These are phyloP conservation scores for Syncephalastrum contaminatum DNA, from an alignment of 371 early-diverging fungal genomes.

Conservation along the genomic window DNA sequence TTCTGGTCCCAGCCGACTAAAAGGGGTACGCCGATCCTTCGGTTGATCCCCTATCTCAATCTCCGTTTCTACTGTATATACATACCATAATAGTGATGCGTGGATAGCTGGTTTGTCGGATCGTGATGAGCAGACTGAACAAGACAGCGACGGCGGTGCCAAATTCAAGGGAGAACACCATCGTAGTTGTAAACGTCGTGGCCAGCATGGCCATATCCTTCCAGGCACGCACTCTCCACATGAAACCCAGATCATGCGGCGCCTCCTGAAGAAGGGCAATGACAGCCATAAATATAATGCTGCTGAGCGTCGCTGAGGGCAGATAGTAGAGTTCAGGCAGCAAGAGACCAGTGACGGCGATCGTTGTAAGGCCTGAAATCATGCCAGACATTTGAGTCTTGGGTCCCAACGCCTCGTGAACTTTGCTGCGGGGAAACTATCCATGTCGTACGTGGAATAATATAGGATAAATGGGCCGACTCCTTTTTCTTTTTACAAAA, in stretches of 20 bases:
- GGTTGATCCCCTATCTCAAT: background rate
- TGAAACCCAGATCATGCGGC: slow-evolving; percentile 75
- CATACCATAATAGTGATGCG: slow-evolving; percentile 67
- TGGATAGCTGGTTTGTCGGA: slow-evolving; percentile 81
- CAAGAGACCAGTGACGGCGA: slow-evolving; percentile 65
- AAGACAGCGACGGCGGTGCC: slow-evolving; percentile 84
- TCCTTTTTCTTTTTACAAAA: background rate
- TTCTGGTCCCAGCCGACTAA: background rate
- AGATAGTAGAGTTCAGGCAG: slow-evolving; percentile 79
- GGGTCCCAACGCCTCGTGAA: slow-evolving; percentile 83
- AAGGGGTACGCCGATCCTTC: background rate
- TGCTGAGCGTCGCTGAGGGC: slow-evolving; percentile 76
- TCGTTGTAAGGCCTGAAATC: slow-evolving; percentile 66
- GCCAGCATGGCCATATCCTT: slow-evolving; percentile 73
- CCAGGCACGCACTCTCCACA: slow-evolving; percentile 79
- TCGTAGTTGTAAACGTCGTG: slow-evolving; percentile 74
- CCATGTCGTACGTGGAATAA: too few species aligned
- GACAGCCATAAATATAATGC: slow-evolving; percentile 83
- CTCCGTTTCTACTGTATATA: background rate
- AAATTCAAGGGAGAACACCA: slow-evolving; percentile 79
- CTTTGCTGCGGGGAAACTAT: slow-evolving; percentile 73
- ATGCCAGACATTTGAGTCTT: slow-evolving; percentile 81
- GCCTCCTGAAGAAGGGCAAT: slow-evolving; percentile 72
- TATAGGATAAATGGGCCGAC: slow-evolving; percentile 2
- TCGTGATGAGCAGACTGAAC: slow-evolving; percentile 80